Base-by-base conservation (phyloP, 805 yeast genomes). In the Lipomyces orientalis region DNA sequence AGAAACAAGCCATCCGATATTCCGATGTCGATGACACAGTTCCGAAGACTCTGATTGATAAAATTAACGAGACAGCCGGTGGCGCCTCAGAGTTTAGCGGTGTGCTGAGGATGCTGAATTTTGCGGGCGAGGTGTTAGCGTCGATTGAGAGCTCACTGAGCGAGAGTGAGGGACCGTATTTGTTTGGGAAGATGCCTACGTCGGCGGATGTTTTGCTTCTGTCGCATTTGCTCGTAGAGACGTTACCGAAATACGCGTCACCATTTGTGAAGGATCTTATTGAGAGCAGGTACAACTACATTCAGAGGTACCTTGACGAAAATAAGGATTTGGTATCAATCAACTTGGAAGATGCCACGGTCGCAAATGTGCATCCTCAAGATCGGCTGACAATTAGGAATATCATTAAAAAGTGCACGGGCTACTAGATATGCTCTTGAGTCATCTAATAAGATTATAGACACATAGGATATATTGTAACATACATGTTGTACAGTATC, bases 141-240 rank as follows among this genome's bases (percentile, higher is more conserved):
- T 55, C 61, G 25, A 55, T 67, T 16, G 68, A 64, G 49, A 56
- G 34, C 4, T 54, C 59, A 6, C 49, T 67, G 34, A 29, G 29
- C 10, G 54, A 65, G 9, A 58, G 37, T 10, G 66, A 19, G 4
- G 54, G 54, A 10, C n/a, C 34, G 35, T 19, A 16, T 29, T 52
- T 37, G 33, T 52, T 56, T 31, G 65, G 62, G 33, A 54, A 54
- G 35, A 54, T 34, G 61, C 66, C 70, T 5, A 29, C 67, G 8
- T 57, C 65, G n/a, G 72, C 74, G 9, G 75, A 72, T 60, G 39
- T 65, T 7, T 68, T 61, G 46, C 46, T 72, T 39, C 33, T 68
- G 14, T 65, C 71, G 31, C 74, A 72, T 34, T 39, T 72, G 31
- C 22, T 60, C 4, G 65, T 72, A 31, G 69, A 72, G 61, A 58